Evolutionary conservation across 176 grass and related monocot genomes (phyloP), one percentile per base, ranked within the genome.

Genomic region (Eremochloa ophiuroides): DNA sequence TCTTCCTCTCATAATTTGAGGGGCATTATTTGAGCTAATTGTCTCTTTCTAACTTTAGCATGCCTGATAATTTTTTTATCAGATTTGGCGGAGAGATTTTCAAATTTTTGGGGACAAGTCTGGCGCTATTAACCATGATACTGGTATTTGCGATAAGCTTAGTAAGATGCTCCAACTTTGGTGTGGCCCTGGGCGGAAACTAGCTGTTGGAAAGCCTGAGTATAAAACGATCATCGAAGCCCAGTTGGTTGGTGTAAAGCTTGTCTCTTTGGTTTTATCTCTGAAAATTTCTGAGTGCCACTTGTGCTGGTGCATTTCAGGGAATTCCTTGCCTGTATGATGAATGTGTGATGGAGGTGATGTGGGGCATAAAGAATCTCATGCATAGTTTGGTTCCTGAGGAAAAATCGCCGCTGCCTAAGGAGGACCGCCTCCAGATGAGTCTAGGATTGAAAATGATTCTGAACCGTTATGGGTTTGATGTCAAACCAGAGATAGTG

Each of bases 141-240:
- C 39, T 61, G 75, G 75, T 43, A 17, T 77, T 42, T 44, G 23
- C 13, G 6, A 34, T 51, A 14, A 50, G 30, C 62, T 79, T 65
- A 10, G 28, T 23, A 10, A 37, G 6, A 79, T 67, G 76, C 31
- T 79, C 48, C 1, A 51, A 6, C 48, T 51, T 31, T 37, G 12
- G 77, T 30, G 18, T 27, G 7, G 1, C 41, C 77, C 77, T 51
- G 29, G 8, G 42, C 28, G 37, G 61, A 79, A 26, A 67, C 14
- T 79, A 15, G 77, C 13, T 25, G 62, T 79, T 18, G 62, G 43
- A 79, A 79, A 67, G 29, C 29, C 20, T 15, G 43, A 79, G 31
- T 79, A 79, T 65, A 79, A 79, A 66, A 17, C 20, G 25, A 66
- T 79, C 62, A 79, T 79, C 16, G 60, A 75, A 75, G 22, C 11